Percentiles rank a stretch among this genome's conserved stretches.
These are phyloP conservation scores for Colletotrichum zoysiae DNA, from an alignment of 2,329 filamentous ascomycete species.

Conservation along the genomic window DNA sequence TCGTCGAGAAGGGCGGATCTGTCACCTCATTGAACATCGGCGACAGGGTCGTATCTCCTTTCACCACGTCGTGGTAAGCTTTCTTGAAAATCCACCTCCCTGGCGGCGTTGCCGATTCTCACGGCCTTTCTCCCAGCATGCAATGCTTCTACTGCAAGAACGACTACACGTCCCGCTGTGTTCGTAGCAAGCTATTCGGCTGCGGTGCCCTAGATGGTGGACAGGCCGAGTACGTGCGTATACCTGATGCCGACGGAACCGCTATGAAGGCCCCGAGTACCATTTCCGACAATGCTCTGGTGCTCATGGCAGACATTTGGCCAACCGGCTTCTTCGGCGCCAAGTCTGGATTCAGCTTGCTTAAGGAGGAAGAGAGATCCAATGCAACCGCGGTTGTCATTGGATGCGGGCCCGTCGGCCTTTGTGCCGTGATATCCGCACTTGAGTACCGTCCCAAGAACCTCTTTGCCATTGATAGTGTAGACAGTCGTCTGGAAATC, in stretches of 20 bases:
- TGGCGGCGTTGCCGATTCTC: slow-evolving; percentile 13
- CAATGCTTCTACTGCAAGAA: slow-evolving; percentile 88
- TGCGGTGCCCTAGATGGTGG: slow-evolving; percentile 77
- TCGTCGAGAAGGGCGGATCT: slow-evolving; percentile 74
- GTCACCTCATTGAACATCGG: slow-evolving; percentile 79
- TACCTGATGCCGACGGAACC: slow-evolving; percentile 85
- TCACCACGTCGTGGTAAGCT: slow-evolving; percentile 81
- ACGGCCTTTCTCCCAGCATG: slow-evolving; percentile 57
- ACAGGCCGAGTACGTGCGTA: slow-evolving; percentile 85
- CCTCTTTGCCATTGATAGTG: slow-evolving; percentile 83
- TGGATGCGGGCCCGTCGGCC: slow-evolving; percentile 86
- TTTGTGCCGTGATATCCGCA: slow-evolving; percentile 85
- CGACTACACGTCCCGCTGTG: slow-evolving; percentile 82
- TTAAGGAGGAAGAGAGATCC: slow-evolving; percentile 67
- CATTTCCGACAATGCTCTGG: slow-evolving; percentile 80
- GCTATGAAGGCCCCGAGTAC: slow-evolving; percentile 75
- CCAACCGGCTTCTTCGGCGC: slow-evolving; percentile 89
- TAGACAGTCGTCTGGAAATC: slow-evolving; percentile 79
- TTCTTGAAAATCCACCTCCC: neutral
- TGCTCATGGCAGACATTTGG: slow-evolving; percentile 95
- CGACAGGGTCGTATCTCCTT: slow-evolving; percentile 85
- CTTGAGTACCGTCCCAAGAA: slow-evolving; percentile 81
- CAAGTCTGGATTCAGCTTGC: slow-evolving; percentile 78
- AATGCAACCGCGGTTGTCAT: slow-evolving; percentile 82
- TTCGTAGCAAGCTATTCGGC: slow-evolving; percentile 78